Evolutionary conservation across 164 flowering plant species (phyloP), one percentile per base, ranked within the genome.

Genomic region (Platanus orientalis): DNA sequence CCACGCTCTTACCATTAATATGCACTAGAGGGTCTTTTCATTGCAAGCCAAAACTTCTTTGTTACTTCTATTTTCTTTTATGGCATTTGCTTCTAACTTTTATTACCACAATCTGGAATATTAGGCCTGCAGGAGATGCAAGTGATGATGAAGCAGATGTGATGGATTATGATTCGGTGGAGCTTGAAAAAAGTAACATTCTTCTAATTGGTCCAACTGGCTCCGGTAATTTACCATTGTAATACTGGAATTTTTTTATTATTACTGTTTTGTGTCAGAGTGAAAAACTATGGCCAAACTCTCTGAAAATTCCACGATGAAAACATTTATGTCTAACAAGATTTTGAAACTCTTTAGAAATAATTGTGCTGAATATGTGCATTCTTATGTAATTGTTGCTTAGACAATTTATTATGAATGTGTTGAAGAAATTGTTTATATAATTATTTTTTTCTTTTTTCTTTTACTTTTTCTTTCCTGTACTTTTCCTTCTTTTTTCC

Each of bases 201-300:
- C 95, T 93, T 57, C 65, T 93, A 23, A 83, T 90, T 95, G 98
- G 98, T 34, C 97, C 98, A 36, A 93, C 98, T 17, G 98, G 98
- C 60, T 93, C 98, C 82, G 98, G 98, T 93, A 76, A n/a, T 75
- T 63, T 58, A 58, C 36, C 49, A 9, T 10, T 56, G 51, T 29
- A 50, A 26, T 50, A 21, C 68, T 40, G 27, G 23, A 19, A 30
- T 10, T 44, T 60, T 40, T n/a, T n/a, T n/a, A n/a, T n/a, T n/a
- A n/a, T n/a, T n/a, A n/a, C n/a, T n/a, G n/a, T n/a, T n/a, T n/a
- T n/a, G n/a, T n/a, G n/a, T n/a, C n/a, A n/a, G n/a, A n/a, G n/a
- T n/a, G n/a, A n/a, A n/a, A n/a, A n/a, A n/a, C n/a, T n/a, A n/a
- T n/a, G n/a, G n/a, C n/a, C n/a, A n/a, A n/a, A n/a, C n/a, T 19